These are phyloP conservation scores for Orbilia quercus DNA, from an alignment of 2,329 filamentous ascomycete genomes.

Conservation along the genomic window DNA sequence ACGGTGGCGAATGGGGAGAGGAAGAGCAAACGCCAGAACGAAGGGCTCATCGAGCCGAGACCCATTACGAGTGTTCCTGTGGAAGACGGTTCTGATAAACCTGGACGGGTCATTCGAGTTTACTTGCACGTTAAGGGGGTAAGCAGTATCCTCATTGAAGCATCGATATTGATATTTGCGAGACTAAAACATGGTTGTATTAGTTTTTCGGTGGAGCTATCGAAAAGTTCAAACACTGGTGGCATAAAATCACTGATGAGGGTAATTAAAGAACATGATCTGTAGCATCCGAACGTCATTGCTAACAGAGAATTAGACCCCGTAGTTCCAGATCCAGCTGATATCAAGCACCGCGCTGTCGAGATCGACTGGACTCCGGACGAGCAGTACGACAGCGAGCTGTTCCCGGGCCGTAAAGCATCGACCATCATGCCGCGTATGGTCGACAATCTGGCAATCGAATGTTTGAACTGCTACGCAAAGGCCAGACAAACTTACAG, in stretches of 20 bases:
- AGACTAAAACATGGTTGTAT: background rate
- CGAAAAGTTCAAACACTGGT: conserved; percentile 19
- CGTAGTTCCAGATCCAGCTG: background rate
- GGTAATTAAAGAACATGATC: too few species aligned
- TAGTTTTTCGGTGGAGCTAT: conserved; percentile 13
- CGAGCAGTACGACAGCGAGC: background rate
- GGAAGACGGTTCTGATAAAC: background rate
- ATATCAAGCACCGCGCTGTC: conserved; percentile 12
- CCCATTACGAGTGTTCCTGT: background rate
- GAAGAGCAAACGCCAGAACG: conserved; percentile 7
- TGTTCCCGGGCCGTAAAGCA: background rate
- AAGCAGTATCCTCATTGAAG: background rate
- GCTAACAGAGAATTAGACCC: too few species aligned
- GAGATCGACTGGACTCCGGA: conserved; percentile 8
- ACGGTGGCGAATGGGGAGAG: background rate
- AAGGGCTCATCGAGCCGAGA: background rate
- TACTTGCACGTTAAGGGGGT: conserved; percentile 1
- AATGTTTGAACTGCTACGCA: conserved; percentile 12
- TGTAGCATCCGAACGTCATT: too few species aligned
- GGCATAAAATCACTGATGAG: background rate
- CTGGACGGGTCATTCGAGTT: background rate
- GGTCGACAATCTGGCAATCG: background rate
- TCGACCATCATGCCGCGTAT: conserved; percentile 9
- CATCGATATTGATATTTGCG: background rate
- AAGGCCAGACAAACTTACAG: conserved; percentile 10